Evolutionary conservation across 495 filamentous ascomycete species (phyloP).

Genomic region (Penicillium odoratum): DNA sequence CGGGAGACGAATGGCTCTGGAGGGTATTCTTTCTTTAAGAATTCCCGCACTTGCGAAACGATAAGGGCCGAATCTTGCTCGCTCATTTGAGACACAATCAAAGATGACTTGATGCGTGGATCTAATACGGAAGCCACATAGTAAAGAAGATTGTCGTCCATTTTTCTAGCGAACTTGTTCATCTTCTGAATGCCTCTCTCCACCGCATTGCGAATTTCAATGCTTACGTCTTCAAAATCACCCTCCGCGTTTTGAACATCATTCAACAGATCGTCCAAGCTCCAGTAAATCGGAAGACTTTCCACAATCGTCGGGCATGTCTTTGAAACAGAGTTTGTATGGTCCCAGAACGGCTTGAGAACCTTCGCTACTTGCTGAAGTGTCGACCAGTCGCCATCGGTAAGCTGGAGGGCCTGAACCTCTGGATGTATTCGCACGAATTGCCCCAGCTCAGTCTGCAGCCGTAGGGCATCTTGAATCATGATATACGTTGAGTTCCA

Average conservation of each 20-base stretch:
- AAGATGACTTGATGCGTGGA: slow-evolving; percentile 13
- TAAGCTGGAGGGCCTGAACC: slow-evolving; percentile 14
- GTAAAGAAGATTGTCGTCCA: slow-evolving; percentile 13
- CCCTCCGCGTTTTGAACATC: slow-evolving; percentile 8
- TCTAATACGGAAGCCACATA: slow-evolving; percentile 11
- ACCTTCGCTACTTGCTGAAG: slow-evolving; percentile 14
- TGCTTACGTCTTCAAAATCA: slow-evolving; percentile 12
- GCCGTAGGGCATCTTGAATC: slow-evolving; percentile 11
- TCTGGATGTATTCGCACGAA: slow-evolving; percentile 12
- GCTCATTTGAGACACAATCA: slow-evolving; percentile 16
- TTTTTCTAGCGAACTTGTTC: slow-evolving; percentile 15
- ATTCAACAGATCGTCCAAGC: slow-evolving; percentile 12
- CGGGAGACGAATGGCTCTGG: slow-evolving; percentile 8
- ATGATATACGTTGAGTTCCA: slow-evolving; percentile 15
- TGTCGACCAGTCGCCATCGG: slow-evolving; percentile 12
- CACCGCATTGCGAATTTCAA: slow-evolving; percentile 10
- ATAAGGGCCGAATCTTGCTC: slow-evolving; percentile 10
- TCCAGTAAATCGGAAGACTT: slow-evolving; percentile 12
- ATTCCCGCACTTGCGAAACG: slow-evolving; percentile 12
- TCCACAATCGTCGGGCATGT: slow-evolving; percentile 7
- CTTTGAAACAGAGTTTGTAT: slow-evolving; percentile 15
- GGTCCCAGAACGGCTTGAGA: slow-evolving; percentile 14
- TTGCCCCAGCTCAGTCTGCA: slow-evolving; percentile 10
- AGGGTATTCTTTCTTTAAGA: slow-evolving; percentile 12
- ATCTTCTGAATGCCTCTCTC: slow-evolving; percentile 11